These are phyloP conservation scores for Remersonia thermophila DNA, from an alignment of 2,329 filamentous ascomycete species.

Conservation along the genomic window DNA sequence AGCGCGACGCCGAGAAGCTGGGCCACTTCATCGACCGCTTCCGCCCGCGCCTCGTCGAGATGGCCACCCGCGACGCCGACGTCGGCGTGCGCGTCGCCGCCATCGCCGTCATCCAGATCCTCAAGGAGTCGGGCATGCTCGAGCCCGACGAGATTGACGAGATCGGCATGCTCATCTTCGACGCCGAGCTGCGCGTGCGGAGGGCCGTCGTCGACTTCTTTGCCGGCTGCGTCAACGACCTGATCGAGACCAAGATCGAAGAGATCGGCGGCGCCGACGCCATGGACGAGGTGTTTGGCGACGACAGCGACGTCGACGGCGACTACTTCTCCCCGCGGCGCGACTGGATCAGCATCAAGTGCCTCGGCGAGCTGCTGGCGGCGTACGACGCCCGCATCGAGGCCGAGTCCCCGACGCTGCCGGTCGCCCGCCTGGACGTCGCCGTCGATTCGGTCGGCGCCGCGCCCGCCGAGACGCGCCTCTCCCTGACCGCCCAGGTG, in stretches of 20 bases:
- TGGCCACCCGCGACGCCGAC: conserved; percentile 78
- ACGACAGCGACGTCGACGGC: conserved; percentile 61
- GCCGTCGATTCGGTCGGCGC: conserved; percentile 48
- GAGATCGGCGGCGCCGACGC: conserved; percentile 70
- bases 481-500: conserved; percentile 73
- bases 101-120: conserved; percentile 67
- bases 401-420: conserved; percentile 38
- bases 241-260: conserved; percentile 67
- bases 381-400: conserved; percentile 64
- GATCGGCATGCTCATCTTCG: conserved; percentile 79
- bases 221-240: conserved; percentile 70
- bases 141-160: conserved; percentile 86
- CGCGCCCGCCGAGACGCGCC: conserved; percentile 61
- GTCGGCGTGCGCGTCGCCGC: conserved; percentile 65
- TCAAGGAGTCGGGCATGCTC: conserved; percentile 74
- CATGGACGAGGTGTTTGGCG: conserved; percentile 61
- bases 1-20: conserved; percentile 67
- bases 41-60: conserved; percentile 75
- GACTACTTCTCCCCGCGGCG: conserved; percentile 64
- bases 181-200: conserved; percentile 70
- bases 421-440: conserved; percentile 34
- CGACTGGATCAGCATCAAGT: conserved; percentile 88
- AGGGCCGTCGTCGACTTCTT: conserved; percentile 89
- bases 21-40: conserved; percentile 92
- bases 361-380: conserved; percentile 69